Evolutionary conservation across 371 early-diverging fungal species (phyloP).

Genomic region (Nematocida ausubeli): DNA sequence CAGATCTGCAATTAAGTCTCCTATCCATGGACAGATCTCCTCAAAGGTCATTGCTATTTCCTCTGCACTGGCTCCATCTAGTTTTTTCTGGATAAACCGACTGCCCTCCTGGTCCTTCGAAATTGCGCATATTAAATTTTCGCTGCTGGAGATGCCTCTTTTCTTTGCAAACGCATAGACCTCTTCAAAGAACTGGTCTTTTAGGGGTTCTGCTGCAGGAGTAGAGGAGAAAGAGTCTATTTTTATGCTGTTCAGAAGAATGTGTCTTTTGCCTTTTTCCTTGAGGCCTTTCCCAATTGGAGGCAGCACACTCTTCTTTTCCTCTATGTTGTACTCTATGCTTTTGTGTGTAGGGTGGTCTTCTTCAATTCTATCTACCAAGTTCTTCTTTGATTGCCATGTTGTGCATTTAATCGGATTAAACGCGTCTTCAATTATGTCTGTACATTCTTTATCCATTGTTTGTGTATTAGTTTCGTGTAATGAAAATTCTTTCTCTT

Average conservation of each 20-base stretch:
- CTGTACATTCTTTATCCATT: slow-evolving; percentile 25
- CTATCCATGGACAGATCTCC: slow-evolving; percentile 81
- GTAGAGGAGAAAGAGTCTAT: neutral
- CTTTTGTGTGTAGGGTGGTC: slow-evolving; percentile 54
- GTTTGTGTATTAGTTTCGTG: neutral
- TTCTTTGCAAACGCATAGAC: slow-evolving; percentile 41
- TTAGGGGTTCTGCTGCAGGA: neutral
- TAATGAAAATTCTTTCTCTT: slow-evolving; percentile 2
- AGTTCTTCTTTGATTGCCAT: slow-evolving; percentile 47
- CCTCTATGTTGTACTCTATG: slow-evolving; percentile 45
- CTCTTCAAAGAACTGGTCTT: slow-evolving; percentile 48
- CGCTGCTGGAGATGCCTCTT: slow-evolving; percentile 4
- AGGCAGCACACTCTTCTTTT: neutral
- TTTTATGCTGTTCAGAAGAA: slow-evolving; percentile 13
- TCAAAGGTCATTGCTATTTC: slow-evolving; percentile 91
- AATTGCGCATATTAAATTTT: slow-evolving; percentile 40
- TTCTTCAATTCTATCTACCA: slow-evolving; percentile 54
- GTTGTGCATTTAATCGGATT: slow-evolving; percentile 52
- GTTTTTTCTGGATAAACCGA: slow-evolving; percentile 94
- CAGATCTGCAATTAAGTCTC: slow-evolving; percentile 93
- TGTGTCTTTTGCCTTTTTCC: slow-evolving; percentile 20
- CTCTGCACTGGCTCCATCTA: slow-evolving; percentile 81
- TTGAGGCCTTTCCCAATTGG: slow-evolving; percentile 48
- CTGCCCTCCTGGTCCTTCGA: slow-evolving; percentile 94
- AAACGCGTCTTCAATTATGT: slow-evolving; percentile 52